Base-by-base conservation (phyloP, 495 filamentous ascomycete species). In the Pyronema domesticum region DNA sequence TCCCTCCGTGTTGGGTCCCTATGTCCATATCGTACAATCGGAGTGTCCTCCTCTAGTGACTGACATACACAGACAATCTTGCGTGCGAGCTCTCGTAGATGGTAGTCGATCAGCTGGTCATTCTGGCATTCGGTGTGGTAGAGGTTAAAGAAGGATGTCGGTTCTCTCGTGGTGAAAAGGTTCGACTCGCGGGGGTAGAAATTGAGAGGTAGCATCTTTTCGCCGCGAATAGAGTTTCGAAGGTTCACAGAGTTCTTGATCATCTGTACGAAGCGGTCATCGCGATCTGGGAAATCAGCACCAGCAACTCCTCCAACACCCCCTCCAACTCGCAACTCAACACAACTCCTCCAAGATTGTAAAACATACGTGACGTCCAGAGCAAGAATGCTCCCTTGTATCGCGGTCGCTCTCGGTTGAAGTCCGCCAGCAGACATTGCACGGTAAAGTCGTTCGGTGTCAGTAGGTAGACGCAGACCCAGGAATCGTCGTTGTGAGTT, bases 381-480 rank as follows among this genome's bases (percentile, higher is more conserved):
- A 95, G 77, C 63, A 96, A 65, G 85, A 42, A 76, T 69, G 60
- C 73, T 80, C 58, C 76, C 72, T 69, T 95, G 95, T 69, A 66
- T 57, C 63, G 55, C 23, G 63, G 56, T 34, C 83, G 76, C 55
- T 78, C 74, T 50, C 80, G 79, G 63, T 91, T 84, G 48, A 96
- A 80, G 63, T 98, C 91, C 58, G 87, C 85, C 72, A 95, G 77
- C 37, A 98, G 67, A 66, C 93, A 98, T 54, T 95, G 86, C 55
- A 96, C 81, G 55, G 94, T 84, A 68, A 93, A 80, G 37, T 85
- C 75, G 59, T 81, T 73, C 3, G 91, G 84, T 3, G 87, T 84
- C 33, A 98, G 74, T 57, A 98, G 70, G 70, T 96, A 98, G 50
- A 98, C 75, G 56, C 86, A 94, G 67, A 95, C 89, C 83, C 93